phyloP scores from a whole-genome alignment of 1,139 yeast species.

The Sugiyamaella japonica region DNA sequence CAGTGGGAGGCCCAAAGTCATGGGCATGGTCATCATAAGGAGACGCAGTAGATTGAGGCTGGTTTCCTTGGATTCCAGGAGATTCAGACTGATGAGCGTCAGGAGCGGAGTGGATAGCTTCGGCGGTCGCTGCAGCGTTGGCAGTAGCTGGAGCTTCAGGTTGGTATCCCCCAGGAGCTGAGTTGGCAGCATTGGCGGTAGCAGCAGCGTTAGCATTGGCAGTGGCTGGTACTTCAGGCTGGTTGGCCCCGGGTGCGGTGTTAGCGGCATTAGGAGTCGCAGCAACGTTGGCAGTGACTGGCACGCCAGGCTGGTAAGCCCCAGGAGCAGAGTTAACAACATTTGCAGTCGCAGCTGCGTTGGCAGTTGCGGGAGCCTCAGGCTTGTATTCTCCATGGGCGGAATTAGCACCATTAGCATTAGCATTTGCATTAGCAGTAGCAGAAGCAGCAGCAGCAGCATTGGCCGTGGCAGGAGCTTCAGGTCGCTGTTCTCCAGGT shows the following conservation, averaged over 20 bases:
- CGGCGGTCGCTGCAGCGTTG: background rate
- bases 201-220: too few species aligned
- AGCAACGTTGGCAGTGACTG: background rate
- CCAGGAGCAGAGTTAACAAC: background rate
- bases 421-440: background rate
- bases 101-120: background rate
- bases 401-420: too few species aligned
- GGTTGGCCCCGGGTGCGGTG: background rate
- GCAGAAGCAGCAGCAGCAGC: background rate
- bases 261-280: background rate
- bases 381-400: too few species aligned
- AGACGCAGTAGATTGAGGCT: background rate
- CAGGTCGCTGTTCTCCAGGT: background rate
- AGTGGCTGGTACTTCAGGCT: too few species aligned
- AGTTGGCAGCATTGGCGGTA: too few species aligned
- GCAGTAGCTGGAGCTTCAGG: background rate
- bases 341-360: too few species aligned
- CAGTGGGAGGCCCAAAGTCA: background rate
- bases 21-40: background rate
- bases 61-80: too few species aligned
- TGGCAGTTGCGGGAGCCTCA: too few species aligned
- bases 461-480: background rate
- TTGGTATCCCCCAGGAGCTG: background rate
- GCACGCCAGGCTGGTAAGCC: too few species aligned
- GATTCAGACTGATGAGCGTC: background rate